Evolutionary conservation across 345 rosid genomes (phyloP), one percentile per base, ranked within the genome.

Genomic region (Cardamine resedifolia): DNA sequence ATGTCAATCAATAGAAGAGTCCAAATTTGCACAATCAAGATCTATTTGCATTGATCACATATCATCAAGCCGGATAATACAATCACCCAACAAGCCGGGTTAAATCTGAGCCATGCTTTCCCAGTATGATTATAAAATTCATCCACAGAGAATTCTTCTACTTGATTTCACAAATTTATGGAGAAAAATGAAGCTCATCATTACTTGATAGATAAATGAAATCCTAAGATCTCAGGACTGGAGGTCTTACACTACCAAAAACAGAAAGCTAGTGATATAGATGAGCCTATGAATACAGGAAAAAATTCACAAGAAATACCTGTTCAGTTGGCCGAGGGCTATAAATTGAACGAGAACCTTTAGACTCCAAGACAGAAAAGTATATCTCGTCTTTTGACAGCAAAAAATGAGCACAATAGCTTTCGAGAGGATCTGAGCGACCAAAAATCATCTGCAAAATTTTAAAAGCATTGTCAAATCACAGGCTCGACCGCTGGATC

Each of bases 331-430:
- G 70, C 49, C 98, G 87, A 74, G 98, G 98, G 36, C 81, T 81
- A 78, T 91, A 94, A 69, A 85, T 76, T 33, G 88, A 77, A 38
- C 80, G 79, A 49, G 84, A 83, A 70, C 97, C 97, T 85, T 86
- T 94, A 20, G 82, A 71, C 73, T 85, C 95, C 75, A 78, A 56
- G 19, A 89, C 83, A 39, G 85, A 76, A 73, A 94, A 94, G 82
- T 89, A 94, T 28, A 87, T 62, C 60, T 89, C 97, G 79, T 94
- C 98, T 67, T 83, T 85, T 58, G 97, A 89, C 45, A 94, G 80
- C 86, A 94, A 80, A 71, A 85, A 88, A 83, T 94, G 98, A 51
- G 97, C 89, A 78, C 97, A 91, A 30, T 91, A 94, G 86, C 92
- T 83, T 78, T 89, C 97, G 58, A 89, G 88, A 57, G 97, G 87